Base-by-base conservation (phyloP, 2,329 filamentous ascomycete genomes). In the Blastomyces silverae region DNA sequence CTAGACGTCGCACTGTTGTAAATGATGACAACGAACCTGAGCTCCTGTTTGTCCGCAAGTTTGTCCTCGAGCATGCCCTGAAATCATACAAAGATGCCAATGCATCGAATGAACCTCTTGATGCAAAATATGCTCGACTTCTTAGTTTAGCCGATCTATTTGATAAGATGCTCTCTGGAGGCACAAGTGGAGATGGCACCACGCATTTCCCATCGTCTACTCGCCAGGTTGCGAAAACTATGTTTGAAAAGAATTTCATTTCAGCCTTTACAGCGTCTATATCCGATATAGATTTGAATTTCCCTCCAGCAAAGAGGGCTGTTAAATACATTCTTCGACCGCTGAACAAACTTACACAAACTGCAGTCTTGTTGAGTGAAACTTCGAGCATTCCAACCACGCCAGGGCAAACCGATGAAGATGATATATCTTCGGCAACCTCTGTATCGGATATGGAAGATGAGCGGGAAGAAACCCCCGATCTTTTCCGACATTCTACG, bases 241-340 rank as follows among this genome's bases (percentile, higher is more conserved):
- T 99, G 94, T 97, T 96, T 71, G 94, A 99, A 78, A 99, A 97
- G 79, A 92, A 95, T 64, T 96, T 94, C 74, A 88, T 97, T 67
- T 85, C 90, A 31, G 89, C 93, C 59, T 79, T 99, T 66, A 97
- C 94, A 1, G 86, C 88, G 15, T 96, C 95, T 0, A 92, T 99
- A 70, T 91, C 94, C 22, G 95, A 99, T 71, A 89, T 99, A 66
- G 94, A 97, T 74, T 85, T 99, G 67, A 96, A 95, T 70, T 97
- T 95, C 76, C 92, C 93, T 0, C 89, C 90, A 34, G 90, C 95
- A 20, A 96, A 96, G 80, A 87, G 92, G 58, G 92, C 92, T 17
- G 91, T 99, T 72, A 99, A 97, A 79, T 95, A 96, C 76, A 96
- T 99, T 63, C 82, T 99, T 57, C 89, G 91, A 48, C 93, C 96